phyloP scores from a whole-genome alignment of 352 stramenopile species.

The Albugo laibachii region DNA sequence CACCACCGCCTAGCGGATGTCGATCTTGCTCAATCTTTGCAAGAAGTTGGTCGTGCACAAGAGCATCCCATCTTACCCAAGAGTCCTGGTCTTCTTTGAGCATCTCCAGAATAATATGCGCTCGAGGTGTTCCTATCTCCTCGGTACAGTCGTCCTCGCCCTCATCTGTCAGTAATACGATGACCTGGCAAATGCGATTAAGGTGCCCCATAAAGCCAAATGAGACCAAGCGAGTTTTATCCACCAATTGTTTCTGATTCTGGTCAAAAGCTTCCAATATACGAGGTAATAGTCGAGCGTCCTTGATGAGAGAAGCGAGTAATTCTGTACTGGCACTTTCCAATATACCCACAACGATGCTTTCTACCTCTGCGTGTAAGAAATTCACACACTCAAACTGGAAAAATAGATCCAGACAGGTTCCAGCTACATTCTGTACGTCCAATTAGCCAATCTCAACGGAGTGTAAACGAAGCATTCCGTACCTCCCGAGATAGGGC shows the following conservation, averaged over 20 bases:
- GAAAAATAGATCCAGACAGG: slow-evolving; percentile 73
- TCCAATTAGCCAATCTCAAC: too few species aligned
- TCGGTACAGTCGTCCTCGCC: slow-evolving; percentile 3
- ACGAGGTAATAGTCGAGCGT: slow-evolving; percentile 38
- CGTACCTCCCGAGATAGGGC: slow-evolving; percentile 27
- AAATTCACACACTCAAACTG: slow-evolving; percentile 78
- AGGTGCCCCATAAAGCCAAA: slow-evolving; percentile 68
- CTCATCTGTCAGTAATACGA: slow-evolving; percentile 61
- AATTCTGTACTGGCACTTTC: slow-evolving; percentile 58
- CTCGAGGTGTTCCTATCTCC: too few species aligned
- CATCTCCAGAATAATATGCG: slow-evolving; percentile 20
- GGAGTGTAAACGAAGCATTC: too few species aligned
- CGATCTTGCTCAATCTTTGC: slow-evolving; percentile 65
- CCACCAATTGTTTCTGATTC: slow-evolving; percentile 19
- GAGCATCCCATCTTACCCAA: slow-evolving; percentile 66
- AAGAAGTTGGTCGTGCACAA: slow-evolving; percentile 38
- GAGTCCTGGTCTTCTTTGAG: slow-evolving; percentile 48
- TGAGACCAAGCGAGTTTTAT: slow-evolving; percentile 42
- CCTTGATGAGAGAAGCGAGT: slow-evolving; percentile 52
- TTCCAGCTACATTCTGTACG: slow-evolving; percentile 24
- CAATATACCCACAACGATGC: slow-evolving; percentile 67
- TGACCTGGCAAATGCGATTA: slow-evolving; percentile 73
- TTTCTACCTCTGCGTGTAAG: slow-evolving; percentile 71
- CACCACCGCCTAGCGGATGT: slow-evolving; percentile 44
- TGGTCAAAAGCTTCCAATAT: slow-evolving; percentile 62